Conservation (phyloP, 768 basidiomycete genomes). For the Suillus paluster region DNA sequence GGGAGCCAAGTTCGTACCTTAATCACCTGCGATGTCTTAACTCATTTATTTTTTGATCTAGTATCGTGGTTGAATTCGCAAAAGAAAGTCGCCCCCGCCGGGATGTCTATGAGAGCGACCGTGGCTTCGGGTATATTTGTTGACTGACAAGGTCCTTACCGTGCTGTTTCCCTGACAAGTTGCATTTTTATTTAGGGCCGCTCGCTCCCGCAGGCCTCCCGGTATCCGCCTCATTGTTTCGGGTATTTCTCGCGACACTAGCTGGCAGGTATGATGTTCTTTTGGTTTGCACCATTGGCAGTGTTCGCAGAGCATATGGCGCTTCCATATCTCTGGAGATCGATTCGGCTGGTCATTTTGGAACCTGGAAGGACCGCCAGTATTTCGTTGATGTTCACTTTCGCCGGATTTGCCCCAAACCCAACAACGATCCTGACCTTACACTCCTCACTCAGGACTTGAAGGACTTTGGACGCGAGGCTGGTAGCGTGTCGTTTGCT, state of each 20-base stretch:
- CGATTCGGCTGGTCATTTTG: slow-evolving; percentile 2
- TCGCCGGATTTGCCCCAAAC: slow-evolving; percentile 12
- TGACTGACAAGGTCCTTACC: slow-evolving; percentile 4
- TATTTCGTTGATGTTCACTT: slow-evolving; percentile 9
- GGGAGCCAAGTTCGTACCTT: slow-evolving; percentile 71
- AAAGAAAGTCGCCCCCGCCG: slow-evolving; percentile 90
- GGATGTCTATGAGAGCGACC: slow-evolving; percentile 66
- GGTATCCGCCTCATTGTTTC: slow-evolving; percentile 85
- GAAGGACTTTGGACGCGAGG: slow-evolving; percentile 96
- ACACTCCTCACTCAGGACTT: slow-evolving; percentile 74
- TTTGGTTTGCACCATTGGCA: slow-evolving; percentile 24
- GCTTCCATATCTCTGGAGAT: background rate
- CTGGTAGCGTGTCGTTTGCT: slow-evolving; percentile 91
- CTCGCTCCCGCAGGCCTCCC: slow-evolving; percentile 75
- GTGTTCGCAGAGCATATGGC: slow-evolving; percentile 1
- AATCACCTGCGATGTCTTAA: background rate
- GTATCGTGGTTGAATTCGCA: slow-evolving; percentile 95
- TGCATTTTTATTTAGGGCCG: slow-evolving; percentile 41
- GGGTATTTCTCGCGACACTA: slow-evolving; percentile 91
- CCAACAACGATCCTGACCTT: slow-evolving; percentile 15
- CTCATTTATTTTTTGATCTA: slow-evolving; percentile 33
- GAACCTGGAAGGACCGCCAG: slow-evolving; percentile 1
- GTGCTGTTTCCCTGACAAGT: slow-evolving; percentile 13
- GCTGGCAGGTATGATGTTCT: slow-evolving; percentile 91
- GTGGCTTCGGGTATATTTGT: slow-evolving; percentile 55